phyloP scores from a whole-genome alignment of 495 filamentous ascomycete species.

The Lasiosphaeria hispida region DNA sequence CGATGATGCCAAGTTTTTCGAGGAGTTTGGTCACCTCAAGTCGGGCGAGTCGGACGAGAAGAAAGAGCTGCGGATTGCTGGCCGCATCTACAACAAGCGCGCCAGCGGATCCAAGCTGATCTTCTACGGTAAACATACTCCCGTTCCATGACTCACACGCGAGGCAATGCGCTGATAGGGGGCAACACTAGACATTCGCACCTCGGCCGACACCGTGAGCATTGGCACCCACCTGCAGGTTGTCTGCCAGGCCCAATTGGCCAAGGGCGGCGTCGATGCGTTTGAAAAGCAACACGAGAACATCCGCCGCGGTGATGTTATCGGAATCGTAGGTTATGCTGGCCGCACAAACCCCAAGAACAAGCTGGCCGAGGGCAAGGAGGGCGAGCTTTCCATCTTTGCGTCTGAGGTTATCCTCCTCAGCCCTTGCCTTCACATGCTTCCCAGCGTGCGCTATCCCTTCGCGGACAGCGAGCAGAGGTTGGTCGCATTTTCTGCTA shows the following conservation, averaged over 20 bases:
- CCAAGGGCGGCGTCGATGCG: slow-evolving; percentile 52
- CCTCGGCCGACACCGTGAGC: slow-evolving; percentile 40
- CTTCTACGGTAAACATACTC: slow-evolving; percentile 61
- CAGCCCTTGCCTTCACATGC: slow-evolving; percentile 87
- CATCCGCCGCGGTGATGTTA: slow-evolving; percentile 85
- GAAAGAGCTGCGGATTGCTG: slow-evolving; percentile 69
- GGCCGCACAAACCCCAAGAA: slow-evolving; percentile 89
- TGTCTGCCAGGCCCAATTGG: slow-evolving; percentile 80
- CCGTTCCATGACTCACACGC: neutral
- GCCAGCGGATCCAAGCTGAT: slow-evolving; percentile 77
- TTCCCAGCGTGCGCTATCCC: slow-evolving; percentile 88
- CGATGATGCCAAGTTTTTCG: slow-evolving; percentile 72
- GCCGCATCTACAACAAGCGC: slow-evolving; percentile 87
- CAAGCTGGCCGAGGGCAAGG: slow-evolving; percentile 59
- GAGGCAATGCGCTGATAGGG: neutral
- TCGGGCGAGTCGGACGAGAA: slow-evolving; percentile 81
- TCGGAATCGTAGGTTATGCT: slow-evolving; percentile 83
- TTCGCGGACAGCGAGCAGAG: slow-evolving; percentile 90
- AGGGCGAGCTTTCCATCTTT: slow-evolving; percentile 92
- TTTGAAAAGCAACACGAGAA: slow-evolving; percentile 89
- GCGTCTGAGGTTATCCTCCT: slow-evolving; percentile 81
- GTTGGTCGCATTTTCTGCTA: neutral
- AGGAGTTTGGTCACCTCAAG: slow-evolving; percentile 70
- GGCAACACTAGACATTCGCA: slow-evolving; percentile 61
- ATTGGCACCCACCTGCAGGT: slow-evolving; percentile 81